Base-by-base conservation (phyloP, 768 basidiomycete genomes). In the Astraeus odoratus region DNA sequence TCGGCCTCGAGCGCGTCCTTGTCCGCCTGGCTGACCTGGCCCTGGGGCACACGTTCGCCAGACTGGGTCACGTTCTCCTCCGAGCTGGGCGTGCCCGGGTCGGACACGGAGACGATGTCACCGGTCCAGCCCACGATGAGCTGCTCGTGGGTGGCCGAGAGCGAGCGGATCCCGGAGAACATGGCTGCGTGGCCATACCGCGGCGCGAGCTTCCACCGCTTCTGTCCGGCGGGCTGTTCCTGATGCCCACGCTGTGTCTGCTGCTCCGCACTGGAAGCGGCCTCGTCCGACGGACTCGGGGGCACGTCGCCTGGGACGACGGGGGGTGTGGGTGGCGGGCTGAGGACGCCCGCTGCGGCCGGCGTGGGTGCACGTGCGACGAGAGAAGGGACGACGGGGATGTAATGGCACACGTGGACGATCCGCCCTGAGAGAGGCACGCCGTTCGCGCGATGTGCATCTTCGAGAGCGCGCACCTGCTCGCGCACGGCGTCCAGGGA, bases 121-220 rank as follows among this genome's bases (percentile, higher is more conserved):
- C 95, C 95, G 0, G 89, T 88, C 88, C 96, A 95, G 18, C 92
- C 95, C 35, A 98, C 74, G 60, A 97, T 77, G 57, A 95, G 63
- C 69, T 98, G 91, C 54, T 95, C 86, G 65, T 95, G 87, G 0
- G 86, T 86, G 10, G 80, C 69, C 3, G 83, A 75, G 27, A 99
- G 77, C 9, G 85, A 86, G 43, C 83, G 80, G 57, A 97, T 92
- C 25, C 95, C 95, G 36, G 85, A 86, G 48, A 93, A 85, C 87
- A 98, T 92, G 9, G 95, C 95, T 8, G 89, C 78, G 60, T 98
- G 96, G 15, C 93, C 94, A 51, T 91, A 83, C 31, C 95, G 75
- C 1, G 82, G 78, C 1, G 76, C 65, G 5, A 99, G 69, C 15
- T 78, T 76, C 95, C 95, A 99, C 29, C 72, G 69, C 30, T 35